Base-by-base conservation (phyloP, 768 basidiomycete species). In the Mycena rosella region DNA sequence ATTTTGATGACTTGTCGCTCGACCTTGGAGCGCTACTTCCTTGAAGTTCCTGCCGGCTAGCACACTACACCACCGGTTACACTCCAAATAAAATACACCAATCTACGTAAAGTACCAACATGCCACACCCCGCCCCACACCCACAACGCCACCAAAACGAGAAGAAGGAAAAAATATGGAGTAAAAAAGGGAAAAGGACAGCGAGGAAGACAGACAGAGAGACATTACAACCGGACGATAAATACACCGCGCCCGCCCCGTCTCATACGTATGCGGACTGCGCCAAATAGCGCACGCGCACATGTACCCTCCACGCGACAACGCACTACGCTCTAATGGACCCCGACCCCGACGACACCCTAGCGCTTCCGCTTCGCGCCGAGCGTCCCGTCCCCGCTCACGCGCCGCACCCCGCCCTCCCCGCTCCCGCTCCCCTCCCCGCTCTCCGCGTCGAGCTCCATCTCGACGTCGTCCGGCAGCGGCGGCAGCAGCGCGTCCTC, bases 381-480 rank as follows among this genome's bases (percentile, higher is more conserved):
- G 2, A 66, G 58, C 40, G 65, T 65, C 26, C 55, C 64, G 14
- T 57, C 56, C 34, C 44, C 64, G 27, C 53, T 42, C 30, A 45
- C 29, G 29, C 57, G 53, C 32, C 44, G 24, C 26, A 20, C n/a
- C n/a, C n/a, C 52, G 18, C 20, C 26, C 32, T 63, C 53, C 54
- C 8, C 63, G 27, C 44, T 48, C 26, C 65, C 59, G 53, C 57
- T 55, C 30, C 65, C 65, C n/a, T 60, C 65, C 14, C 65, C 15
- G 53, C 24, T 32, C 24, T 61, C 65, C 24, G 27, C 60, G 45
- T 67, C 65, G 59, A 60, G 36, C 52, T 67, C 65, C 65, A 67
- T 61, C 52, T 60, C 65, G 52, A 36, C 65, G 36, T n/a, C 55
- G 22, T 47, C 36, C 29, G 38, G 59, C 38, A 40, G 17, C 47